phyloP scores from a whole-genome alignment of 495 filamentous ascomycete genomes.

The Bacidia rubella region DNA sequence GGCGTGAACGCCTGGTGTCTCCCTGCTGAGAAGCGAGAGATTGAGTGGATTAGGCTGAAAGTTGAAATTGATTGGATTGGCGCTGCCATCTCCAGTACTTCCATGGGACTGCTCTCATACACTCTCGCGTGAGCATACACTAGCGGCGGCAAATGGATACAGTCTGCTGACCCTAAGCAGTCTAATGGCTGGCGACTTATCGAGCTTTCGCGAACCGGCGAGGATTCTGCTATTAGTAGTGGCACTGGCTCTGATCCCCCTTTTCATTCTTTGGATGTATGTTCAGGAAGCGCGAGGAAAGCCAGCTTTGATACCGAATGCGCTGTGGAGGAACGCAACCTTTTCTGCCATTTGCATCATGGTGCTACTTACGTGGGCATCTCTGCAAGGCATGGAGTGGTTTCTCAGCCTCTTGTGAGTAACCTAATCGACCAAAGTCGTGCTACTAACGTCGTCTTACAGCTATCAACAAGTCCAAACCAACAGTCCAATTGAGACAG shows the following conservation, averaged over 20 bases:
- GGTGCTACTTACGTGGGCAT: conserved; percentile 34
- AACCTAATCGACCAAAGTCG: conserved; percentile 4
- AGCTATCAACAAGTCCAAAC: conserved; percentile 32
- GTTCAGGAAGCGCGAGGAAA: conserved; percentile 26
- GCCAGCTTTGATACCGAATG: conserved; percentile 41
- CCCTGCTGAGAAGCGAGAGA: conserved; percentile 13
- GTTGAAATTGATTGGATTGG: conserved; percentile 39
- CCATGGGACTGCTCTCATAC: conserved; percentile 35
- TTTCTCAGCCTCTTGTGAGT: conserved; percentile 33
- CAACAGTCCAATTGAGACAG: conserved; percentile 30
- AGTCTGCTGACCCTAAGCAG: conserved; percentile 2
- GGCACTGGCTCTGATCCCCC: background rate
- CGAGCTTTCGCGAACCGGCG: conserved; percentile 1
- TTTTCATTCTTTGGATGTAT: conserved; percentile 35
- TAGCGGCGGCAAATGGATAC: conserved; percentile 10
- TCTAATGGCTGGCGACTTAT: conserved; percentile 23
- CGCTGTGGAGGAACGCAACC: conserved; percentile 35
- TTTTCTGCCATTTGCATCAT: conserved; percentile 39
- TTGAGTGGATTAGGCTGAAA: conserved; percentile 14
- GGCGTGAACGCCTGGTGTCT: conserved; percentile 25
- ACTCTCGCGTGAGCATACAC: conserved; percentile 25
- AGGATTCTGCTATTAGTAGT: background rate
- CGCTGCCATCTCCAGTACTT: conserved; percentile 26
- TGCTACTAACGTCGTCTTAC: background rate
- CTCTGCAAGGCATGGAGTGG: conserved; percentile 35